Percentiles rank a stretch among this genome's conserved stretches.
phyloP scores from a whole-genome alignment of 2,329 filamentous ascomycete species.

The Hypoxylon sp. region DNA sequence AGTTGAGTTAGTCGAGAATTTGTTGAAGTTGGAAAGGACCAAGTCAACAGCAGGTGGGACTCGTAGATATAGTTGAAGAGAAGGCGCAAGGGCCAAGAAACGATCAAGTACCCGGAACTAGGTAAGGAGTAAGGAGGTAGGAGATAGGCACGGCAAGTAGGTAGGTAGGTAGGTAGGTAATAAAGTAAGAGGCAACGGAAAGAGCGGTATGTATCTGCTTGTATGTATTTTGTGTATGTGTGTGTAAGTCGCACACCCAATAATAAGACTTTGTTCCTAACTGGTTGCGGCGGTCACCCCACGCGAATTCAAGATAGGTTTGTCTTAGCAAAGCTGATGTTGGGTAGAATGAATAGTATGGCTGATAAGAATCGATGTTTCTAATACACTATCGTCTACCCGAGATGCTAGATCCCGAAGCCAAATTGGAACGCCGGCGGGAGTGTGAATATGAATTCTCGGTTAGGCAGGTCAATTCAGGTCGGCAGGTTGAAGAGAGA shows the following conservation, averaged over 20 bases:
- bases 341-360: slow-evolving; percentile 31
- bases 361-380: slow-evolving; percentile 30
- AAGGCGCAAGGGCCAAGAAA: slow-evolving; percentile 11
- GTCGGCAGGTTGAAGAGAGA: slow-evolving; percentile 27
- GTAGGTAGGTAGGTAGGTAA: too few relatives aligned
- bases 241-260: slow-evolving; percentile 33
- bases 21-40: slow-evolving; percentile 2
- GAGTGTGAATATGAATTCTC: slow-evolving; percentile 35
- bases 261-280: slow-evolving; percentile 21
- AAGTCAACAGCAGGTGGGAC: slow-evolving; percentile 4
- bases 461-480: slow-evolving; percentile 38
- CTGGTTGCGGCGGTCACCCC: slow-evolving; percentile 27
- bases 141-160: too few relatives aligned
- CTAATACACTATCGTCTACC: slow-evolving; percentile 32
- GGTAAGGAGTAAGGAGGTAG: too few relatives aligned
- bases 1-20: neutral
- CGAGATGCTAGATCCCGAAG: slow-evolving; percentile 42
- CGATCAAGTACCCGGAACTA: slow-evolving; percentile 10
- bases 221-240: neutral
- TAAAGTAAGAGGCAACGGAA: slow-evolving; percentile 36
- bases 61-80: slow-evolving; percentile 22
- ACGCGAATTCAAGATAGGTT: slow-evolving; percentile 19
- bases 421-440: slow-evolving; percentile 27
- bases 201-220: slow-evolving; percentile 37
- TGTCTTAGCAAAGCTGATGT: slow-evolving; percentile 39